phyloP scores from a whole-genome alignment of 371 early-diverging fungal genomes.

The Synchytrium microbalum region DNA sequence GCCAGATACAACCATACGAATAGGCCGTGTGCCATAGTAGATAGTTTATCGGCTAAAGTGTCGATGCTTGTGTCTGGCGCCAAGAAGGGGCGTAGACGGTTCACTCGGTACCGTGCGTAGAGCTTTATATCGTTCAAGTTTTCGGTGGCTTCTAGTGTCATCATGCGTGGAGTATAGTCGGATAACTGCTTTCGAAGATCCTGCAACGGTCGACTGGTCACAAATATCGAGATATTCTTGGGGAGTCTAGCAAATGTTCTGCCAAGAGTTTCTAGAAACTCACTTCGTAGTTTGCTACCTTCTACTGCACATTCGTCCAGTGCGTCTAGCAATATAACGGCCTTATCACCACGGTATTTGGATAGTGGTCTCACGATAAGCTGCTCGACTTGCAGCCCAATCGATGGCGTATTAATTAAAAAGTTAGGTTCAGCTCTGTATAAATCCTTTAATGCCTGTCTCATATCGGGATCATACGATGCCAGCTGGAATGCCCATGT shows the following conservation, averaged over 20 bases:
- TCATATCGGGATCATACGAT: neutral
- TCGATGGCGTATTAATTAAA: neutral
- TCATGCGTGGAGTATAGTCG: neutral
- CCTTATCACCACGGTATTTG: neutral
- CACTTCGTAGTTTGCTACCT: neutral
- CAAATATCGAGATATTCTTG: neutral
- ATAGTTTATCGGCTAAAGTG: neutral
- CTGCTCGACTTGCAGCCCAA: neutral
- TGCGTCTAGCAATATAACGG: neutral
- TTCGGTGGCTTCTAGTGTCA: neutral
- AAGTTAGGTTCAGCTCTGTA: neutral
- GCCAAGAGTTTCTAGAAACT: neutral
- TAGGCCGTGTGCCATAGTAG: neutral
- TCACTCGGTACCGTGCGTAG: neutral
- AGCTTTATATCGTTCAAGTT: neutral
- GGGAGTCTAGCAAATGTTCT: neutral
- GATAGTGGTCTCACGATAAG: neutral
- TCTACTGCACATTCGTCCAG: neutral
- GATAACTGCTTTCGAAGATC: neutral
- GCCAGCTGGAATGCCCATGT: neutral
- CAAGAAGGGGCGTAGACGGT: neutral
- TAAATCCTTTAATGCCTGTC: neutral
- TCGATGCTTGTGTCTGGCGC: neutral
- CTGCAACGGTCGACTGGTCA: neutral
- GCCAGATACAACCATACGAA: neutral